Evolutionary conservation across 2,329 filamentous ascomycete genomes (phyloP), one percentile per base, ranked within the genome.

Genomic region (Falciphora oryzae): DNA sequence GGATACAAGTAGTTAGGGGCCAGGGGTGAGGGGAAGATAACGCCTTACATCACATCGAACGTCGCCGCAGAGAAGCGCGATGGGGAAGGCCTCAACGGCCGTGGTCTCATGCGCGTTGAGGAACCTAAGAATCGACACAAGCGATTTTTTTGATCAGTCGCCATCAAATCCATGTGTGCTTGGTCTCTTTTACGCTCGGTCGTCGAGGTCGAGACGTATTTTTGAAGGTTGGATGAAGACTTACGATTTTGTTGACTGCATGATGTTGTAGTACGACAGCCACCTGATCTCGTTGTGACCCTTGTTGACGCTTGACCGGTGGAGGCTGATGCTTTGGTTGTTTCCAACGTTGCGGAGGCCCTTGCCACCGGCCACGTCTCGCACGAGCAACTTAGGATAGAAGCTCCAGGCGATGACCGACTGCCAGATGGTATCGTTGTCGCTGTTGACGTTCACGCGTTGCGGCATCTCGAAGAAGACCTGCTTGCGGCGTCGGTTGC

Each of bases 261-360:
- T 96, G 68, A 98, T 97, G 74, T 96, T 91, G 78, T 98, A 98
- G 75, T 97, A 99, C 0, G 91, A 95, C 59, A 99, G 79, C 87
- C 92, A 98, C 72, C 88, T 89, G 56, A 93, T 79, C 57, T 87
- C 85, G 60, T 81, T 79, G 66, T 80, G 81, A 10, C 82, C 84
- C 73, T 93, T 93, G 75, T 98, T 98, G 69, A 99, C 91, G 1
- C 92, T 96, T 0, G 89, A 91, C 0, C 93, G 91, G 69, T 96
- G 92, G 27, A 99, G 80, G 65, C 88, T 92, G 70, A 99, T 93
- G 59, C 86, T 85, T 75, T 98, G 94, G 74, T 96, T 97, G 78
- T 97, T 98, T 63, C 91, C 88, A 66, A 97, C 88, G 69, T 97
- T 98, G 64, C 93, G 89, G 82, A 93, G 90, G 16, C 91, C 92